Evolutionary conservation across 306 rosid species (phyloP).

Genomic region (Herpetospermum pedunculosum): DNA sequence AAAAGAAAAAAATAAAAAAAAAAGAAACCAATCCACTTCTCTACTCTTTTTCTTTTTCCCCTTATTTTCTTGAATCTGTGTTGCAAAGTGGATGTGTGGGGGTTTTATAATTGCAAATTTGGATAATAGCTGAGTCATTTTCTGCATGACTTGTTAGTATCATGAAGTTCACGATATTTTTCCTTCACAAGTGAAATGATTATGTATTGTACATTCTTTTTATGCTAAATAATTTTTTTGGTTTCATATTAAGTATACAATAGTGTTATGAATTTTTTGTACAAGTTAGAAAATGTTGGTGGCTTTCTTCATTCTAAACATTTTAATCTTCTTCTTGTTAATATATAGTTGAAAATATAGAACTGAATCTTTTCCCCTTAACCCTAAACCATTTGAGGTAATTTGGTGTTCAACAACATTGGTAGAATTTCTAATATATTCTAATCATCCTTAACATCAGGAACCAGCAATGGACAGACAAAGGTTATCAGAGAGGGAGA

Average conservation of each 20-base stretch:
- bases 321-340: neutral
- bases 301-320: neutral
- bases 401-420: neutral
- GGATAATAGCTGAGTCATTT: neutral
- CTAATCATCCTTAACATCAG: slow-evolving; percentile 37
- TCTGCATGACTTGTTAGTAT: neutral
- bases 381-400: neutral
- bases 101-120: neutral
- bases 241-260: neutral
- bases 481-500: slow-evolving; percentile 94
- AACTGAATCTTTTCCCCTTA: neutral
- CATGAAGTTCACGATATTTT: neutral
- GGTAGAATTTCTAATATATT: neutral
- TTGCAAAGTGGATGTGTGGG: neutral
- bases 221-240: neutral
- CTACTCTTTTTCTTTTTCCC: neutral
- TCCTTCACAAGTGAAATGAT: neutral
- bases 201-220: neutral
- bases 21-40: neutral
- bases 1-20: no score
- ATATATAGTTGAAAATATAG: neutral
- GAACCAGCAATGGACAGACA: slow-evolving; percentile 88
- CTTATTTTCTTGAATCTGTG: neutral
- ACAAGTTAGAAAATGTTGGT: neutral
- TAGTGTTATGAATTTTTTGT: neutral